Evolutionary conservation across 441 rosid species (phyloP).

Genomic region (Brassica hybrid): DNA sequence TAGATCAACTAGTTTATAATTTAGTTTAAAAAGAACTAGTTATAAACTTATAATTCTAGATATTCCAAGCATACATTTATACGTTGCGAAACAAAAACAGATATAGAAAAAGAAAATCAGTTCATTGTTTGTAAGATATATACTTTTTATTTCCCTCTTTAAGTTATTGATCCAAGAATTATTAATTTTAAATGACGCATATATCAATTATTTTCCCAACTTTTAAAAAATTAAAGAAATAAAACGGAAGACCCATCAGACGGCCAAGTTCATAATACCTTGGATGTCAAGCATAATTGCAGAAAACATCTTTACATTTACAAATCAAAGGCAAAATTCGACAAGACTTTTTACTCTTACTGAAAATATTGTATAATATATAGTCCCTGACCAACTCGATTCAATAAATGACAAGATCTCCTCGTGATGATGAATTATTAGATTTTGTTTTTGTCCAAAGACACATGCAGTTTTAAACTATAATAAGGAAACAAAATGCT

Average conservation of each 20-base stretch:
- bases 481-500: background rate
- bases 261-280: slow-evolving; percentile 24
- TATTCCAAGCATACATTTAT: background rate
- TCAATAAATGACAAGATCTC: slow-evolving; percentile 25
- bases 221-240: background rate
- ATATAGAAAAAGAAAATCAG: background rate
- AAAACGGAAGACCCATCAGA: slow-evolving; percentile 11
- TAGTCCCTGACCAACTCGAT: slow-evolving; percentile 35
- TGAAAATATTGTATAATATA: background rate
- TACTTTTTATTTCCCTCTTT: background rate
- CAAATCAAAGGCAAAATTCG: slow-evolving; percentile 13
- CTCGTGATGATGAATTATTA: slow-evolving; percentile 38
- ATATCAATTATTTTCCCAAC: background rate
- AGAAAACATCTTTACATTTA: slow-evolving; percentile 7
- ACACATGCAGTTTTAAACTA: background rate
- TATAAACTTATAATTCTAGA: background rate
- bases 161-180: background rate
- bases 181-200: slow-evolving; percentile 1
- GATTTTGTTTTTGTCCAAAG: slow-evolving; percentile 35
- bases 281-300: slow-evolving; percentile 35
- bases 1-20: background rate
- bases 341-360: background rate
- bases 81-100: background rate
- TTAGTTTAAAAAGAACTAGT: background rate
- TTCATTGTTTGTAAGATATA: background rate